Conservation (phyloP, 176 grass and related monocot genomes). For the Miscanthus lutarioriparius region DNA sequence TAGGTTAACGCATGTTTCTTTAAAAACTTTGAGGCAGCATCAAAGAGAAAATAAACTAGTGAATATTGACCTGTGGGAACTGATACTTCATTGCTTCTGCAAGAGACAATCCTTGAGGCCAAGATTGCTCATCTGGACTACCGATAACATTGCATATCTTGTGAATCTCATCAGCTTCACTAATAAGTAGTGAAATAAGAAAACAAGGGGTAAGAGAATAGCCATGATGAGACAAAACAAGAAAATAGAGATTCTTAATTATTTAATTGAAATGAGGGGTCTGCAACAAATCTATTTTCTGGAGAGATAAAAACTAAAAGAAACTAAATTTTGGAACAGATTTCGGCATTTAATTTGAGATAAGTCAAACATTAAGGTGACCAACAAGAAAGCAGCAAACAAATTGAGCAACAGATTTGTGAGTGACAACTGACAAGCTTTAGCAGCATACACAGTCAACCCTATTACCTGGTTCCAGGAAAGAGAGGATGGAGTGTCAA, state of each 20-base stretch:
- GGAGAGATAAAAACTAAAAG: neutral
- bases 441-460: slow-evolving; percentile 18
- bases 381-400: neutral
- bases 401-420: neutral
- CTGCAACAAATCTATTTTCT: neutral
- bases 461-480: slow-evolving; percentile 86
- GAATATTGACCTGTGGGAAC: slow-evolving; percentile 77
- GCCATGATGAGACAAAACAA: neutral
- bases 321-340: slow-evolving; percentile 10
- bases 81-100: slow-evolving; percentile 82
- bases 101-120: slow-evolving; percentile 84
- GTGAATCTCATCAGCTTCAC: slow-evolving; percentile 92
- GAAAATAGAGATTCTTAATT: neutral
- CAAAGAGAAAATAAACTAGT: neutral
- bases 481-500: slow-evolving; percentile 95
- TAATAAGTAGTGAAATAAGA: slow-evolving; percentile 49
- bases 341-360: neutral
- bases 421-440: neutral
- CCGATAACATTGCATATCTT: slow-evolving; percentile 96
- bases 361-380: neutral
- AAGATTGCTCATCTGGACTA: slow-evolving; percentile 76
- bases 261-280: neutral
- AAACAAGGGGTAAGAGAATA: slow-evolving; percentile 19
- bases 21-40: neutral
- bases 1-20: neutral